Conservation (phyloP, 1,284 basidiomycete species). For the Boletus austroedulis region DNA sequence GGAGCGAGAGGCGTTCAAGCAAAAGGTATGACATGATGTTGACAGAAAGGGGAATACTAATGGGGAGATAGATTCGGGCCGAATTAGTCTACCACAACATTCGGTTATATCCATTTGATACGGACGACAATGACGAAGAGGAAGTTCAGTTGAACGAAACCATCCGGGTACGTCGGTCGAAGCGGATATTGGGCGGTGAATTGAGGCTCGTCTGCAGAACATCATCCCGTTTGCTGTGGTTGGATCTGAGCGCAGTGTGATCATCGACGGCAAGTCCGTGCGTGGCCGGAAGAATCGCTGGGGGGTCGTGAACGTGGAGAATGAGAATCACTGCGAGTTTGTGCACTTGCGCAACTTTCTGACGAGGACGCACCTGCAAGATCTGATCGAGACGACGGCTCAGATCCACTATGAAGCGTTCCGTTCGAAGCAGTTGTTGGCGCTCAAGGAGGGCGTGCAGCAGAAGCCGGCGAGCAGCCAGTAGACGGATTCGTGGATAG, state of each 20-base stretch:
- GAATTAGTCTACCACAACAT: conserved; percentile 94
- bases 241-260: conserved; percentile 90
- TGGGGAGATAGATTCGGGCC: conserved; percentile 70
- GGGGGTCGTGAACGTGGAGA: conserved; percentile 98
- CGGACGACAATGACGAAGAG: conserved; percentile 93
- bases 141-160: conserved; percentile 87
- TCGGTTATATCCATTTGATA: conserved; percentile 95
- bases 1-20: conserved; percentile 92
- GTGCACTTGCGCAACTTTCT: conserved; percentile 96
- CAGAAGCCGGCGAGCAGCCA: conserved; percentile 44
- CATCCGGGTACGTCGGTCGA: conserved; percentile 67
- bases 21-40: conserved; percentile 53
- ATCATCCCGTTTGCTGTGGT: conserved; percentile 98
- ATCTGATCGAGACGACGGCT: conserved; percentile 97
- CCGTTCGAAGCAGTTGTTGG: conserved; percentile 94
- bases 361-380: conserved; percentile 94
- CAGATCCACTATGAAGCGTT: conserved; percentile 99
- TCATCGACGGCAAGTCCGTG: conserved; percentile 94
- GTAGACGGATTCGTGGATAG: conserved; percentile 7
- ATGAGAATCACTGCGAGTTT: conserved; percentile 97
- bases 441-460: conserved; percentile 83
- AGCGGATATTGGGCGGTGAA: neutral
- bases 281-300: conserved; percentile 96
- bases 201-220: conserved; percentile 46
- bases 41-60: conserved; percentile 3